Evolutionary conservation across 176 grass and related monocot genomes (phyloP), one percentile per base, ranked within the genome.

Genomic region (Oryza meyeriana): DNA sequence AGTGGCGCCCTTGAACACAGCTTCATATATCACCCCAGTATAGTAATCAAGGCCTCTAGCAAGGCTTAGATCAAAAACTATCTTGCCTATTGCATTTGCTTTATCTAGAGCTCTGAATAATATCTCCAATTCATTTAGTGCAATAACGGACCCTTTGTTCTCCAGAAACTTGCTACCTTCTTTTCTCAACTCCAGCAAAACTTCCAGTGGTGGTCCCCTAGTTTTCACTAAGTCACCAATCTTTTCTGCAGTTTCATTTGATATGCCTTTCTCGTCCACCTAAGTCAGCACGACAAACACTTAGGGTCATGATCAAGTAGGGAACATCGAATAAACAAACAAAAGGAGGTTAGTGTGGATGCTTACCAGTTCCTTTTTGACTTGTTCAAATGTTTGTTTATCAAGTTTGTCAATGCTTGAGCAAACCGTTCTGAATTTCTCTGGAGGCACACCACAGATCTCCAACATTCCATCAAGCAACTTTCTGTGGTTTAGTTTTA

Each of bases 381-480:
- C 92, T 58, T 96, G 91, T 66, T 95, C 93, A 27, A 99, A 99
- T 30, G 93, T 80, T 83, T 94, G 93, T 57, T 96, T 99, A 65
- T 99, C 93, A 81, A 99, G 71, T 62, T 99, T 99, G 77, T 99
- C 97, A 58, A 96, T 99, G 75, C 97, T 99, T 12, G 97, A 96
- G 80, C 97, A 99, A 90, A 99, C 97, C n/a, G 93, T 94, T 87
- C 97, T 94, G 44, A 99, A 95, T 48, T 99, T 99, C 71, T 99
- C 89, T 83, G 93, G 22, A 88, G 97, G 85, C 18, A 99, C 97
- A 62, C 97, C 97, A 62, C 97, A 96, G 62, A 94, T 99, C 69
- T 99, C 93, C 64, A 96, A 75, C 97, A 99, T 99, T 47, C 93
- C 97, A 81, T 99, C 97, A 27, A 99, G 79, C 64, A 94, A 85